Evolutionary conservation across 2,329 filamentous ascomycete genomes (phyloP), one percentile per base, ranked within the genome.

Genomic region (Colletotrichum falcatum): DNA sequence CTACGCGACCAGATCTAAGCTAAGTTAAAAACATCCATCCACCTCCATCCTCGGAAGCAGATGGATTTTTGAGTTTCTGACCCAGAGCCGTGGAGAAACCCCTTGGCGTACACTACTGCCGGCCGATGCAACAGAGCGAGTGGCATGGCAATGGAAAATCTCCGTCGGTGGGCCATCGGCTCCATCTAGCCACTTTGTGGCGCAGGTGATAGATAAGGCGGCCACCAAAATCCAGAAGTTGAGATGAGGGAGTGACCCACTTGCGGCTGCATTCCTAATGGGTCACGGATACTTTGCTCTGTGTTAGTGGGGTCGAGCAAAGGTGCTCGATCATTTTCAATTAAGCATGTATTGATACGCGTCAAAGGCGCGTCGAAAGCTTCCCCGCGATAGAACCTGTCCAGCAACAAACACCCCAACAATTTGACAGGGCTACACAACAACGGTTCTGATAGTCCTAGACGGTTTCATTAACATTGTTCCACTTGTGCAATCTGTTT

Each of bases 181-280:
- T 14, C 39, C 16, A 11, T 5, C 16, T 42, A 67, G 65, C 65
- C 65, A 67, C 60, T 33, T 14, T 64, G 65, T 61, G 63, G 63
- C 55, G 39, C 30, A 42, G 12, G 30, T 23, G n/a, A n/a, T n/a
- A n/a, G n/a, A 5, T 46, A 7, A 26, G 12, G 5, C n/a, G n/a
- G n/a, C n/a, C n/a, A n/a, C n/a, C n/a, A n/a, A n/a, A n/a, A 33
- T 23, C n/a, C 16, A n/a, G 2, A 46, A 6, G 23, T 18, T 6
- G 23, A n/a, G 12, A 23, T n/a, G n/a, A 4, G 11, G 46, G 26
- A 28, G 14, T 1, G 48, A 16, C 23, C 46, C 23, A 49, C 26
- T 9, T 51, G 48, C 7, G 44, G 42, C 23, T 51, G 48, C 26
- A 28, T 9, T 9, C 16, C 26, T 30, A 2, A 46, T 44, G 18